These are phyloP conservation scores for Psophocarpus tetragonolobus DNA, from an alignment of 306 rosid species.

Conservation along the genomic window DNA sequence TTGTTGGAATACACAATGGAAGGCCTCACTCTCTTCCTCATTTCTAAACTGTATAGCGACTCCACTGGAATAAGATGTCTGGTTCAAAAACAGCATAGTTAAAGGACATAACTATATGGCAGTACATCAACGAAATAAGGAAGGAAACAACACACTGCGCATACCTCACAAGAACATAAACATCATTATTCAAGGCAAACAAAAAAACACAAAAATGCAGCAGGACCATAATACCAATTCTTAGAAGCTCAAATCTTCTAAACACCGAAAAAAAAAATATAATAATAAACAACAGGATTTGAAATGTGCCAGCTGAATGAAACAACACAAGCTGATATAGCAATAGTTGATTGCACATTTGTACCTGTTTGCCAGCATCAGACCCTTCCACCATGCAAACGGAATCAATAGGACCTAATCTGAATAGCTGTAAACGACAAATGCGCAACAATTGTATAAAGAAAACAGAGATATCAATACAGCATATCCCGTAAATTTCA, in stretches of 20 bases:
- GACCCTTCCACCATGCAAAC: conserved; percentile 62
- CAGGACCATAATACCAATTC: not conserved
- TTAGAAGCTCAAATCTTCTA: not conserved
- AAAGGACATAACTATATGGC: conserved; percentile 21
- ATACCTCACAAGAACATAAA: not conserved
- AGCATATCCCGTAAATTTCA: not conserved
- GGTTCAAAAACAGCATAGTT: conserved; percentile 47
- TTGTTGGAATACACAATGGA: conserved; percentile 69
- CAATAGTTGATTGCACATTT: not conserved
- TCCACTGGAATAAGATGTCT: conserved; percentile 68
- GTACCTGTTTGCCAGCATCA: conserved; percentile 58
- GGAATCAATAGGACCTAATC: conserved; percentile 58
- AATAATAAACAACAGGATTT: not conserved
- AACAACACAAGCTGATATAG: not conserved
- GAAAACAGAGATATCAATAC: not conserved
- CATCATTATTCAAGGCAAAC: not conserved
- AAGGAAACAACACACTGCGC: not conserved
- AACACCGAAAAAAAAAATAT: too few relatives aligned
- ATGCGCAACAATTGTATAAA: conserved; percentile 20
- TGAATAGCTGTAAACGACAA: conserved; percentile 60
- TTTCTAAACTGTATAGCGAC: conserved; percentile 62
- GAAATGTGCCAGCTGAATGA: not conserved
- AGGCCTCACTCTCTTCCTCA: conserved; percentile 65
- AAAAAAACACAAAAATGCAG: conserved; percentile 6
- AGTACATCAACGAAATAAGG: conserved; percentile 8